Evolutionary conservation across 2,329 filamentous ascomycete species (phyloP).

Genomic region (Chaetomiaceae sp.): DNA sequence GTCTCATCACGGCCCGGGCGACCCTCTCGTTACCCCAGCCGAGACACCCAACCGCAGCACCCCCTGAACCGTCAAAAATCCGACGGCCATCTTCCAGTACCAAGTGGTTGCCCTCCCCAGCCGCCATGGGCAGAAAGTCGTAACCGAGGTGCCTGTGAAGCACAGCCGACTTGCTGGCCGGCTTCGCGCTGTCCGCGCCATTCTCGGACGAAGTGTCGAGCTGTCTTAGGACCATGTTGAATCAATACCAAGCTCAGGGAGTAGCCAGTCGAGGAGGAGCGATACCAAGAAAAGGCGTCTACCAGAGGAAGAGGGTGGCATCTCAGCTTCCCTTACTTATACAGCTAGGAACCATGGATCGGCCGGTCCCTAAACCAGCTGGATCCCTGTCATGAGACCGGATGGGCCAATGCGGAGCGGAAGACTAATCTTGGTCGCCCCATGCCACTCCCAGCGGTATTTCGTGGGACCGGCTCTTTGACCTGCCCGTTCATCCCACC

Average conservation of each 20-base stretch:
- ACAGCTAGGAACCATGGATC: constrained; percentile 9
- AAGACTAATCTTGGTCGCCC: not conserved
- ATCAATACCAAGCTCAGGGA: not conserved
- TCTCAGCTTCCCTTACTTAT: not conserved
- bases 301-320: not conserved
- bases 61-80: constrained; percentile 42
- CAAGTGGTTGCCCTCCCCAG: constrained; percentile 36
- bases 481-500: constrained; percentile 1
- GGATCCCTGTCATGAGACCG: constrained; percentile 9
- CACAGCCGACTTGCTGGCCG: constrained; percentile 31
- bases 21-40: constrained; percentile 42
- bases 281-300: not conserved
- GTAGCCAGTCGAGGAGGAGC: no score
- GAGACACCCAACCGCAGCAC: constrained; percentile 43
- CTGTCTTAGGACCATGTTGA: constrained; percentile 24
- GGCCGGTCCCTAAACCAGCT: not conserved
- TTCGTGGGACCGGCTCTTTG: not conserved
- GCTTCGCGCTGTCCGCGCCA: not conserved
- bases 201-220: constrained; percentile 7
- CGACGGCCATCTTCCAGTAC: constrained; percentile 37
- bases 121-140: constrained; percentile 31
- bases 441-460: constrained; percentile 3
- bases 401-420: constrained; percentile 11
- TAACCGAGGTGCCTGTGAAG: constrained; percentile 35
- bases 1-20: constrained; percentile 36